Conservation (phyloP, 1,284 basidiomycete species). For the Takashimella koratensis region DNA sequence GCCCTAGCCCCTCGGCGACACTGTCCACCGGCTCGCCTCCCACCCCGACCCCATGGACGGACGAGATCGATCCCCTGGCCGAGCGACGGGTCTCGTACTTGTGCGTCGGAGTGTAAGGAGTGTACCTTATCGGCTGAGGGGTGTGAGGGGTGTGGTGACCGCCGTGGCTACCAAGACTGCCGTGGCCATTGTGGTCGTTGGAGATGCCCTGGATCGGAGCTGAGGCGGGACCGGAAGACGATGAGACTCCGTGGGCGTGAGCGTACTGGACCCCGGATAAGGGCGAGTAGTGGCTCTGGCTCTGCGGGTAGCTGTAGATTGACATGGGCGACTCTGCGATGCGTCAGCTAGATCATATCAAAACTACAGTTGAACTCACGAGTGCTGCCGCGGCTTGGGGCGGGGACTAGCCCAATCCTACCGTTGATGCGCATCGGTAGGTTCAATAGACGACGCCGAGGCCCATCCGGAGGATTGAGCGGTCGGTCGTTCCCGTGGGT, state of each 20-base stretch:
- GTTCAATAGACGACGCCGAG: neutral
- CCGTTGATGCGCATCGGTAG: neutral
- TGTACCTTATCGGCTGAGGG: neutral
- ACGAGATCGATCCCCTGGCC: neutral
- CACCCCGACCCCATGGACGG: neutral
- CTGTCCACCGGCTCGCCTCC: neutral
- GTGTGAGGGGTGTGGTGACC: neutral
- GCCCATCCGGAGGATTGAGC: neutral
- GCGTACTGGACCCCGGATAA: neutral
- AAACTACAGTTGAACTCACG: neutral
- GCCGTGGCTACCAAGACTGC: neutral
- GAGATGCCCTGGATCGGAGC: neutral
- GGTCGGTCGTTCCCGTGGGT: conserved; percentile 7
- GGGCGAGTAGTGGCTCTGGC: neutral
- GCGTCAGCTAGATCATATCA: neutral
- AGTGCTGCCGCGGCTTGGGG: neutral
- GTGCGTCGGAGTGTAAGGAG: neutral
- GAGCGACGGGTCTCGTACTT: neutral
- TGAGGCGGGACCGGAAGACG: neutral
- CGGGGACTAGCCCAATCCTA: neutral
- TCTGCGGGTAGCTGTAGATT: neutral
- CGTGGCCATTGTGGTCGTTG: neutral
- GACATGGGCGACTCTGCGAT: neutral
- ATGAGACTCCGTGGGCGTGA: neutral
- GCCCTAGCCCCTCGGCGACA: neutral